Evolutionary conservation across 176 grass and related monocot species (phyloP).

Genomic region (Zea luxurians): DNA sequence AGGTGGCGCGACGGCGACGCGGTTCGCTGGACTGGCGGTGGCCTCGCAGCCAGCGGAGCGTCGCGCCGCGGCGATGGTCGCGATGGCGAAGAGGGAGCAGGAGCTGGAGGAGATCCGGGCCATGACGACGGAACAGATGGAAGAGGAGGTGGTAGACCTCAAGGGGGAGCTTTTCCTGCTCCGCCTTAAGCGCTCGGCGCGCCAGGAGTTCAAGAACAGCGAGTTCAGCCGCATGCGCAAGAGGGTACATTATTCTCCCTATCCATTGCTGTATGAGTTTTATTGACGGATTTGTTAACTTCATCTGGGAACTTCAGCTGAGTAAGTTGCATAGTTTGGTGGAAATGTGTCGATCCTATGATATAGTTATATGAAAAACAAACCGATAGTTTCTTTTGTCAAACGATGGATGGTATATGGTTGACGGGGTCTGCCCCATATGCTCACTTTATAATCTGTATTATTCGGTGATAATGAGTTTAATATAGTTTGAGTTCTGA

Average conservation of each 20-base stretch:
- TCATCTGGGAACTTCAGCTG: background rate
- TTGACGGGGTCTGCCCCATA: conserved; percentile 6
- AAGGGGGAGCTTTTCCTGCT: too few relatives aligned
- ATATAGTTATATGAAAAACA: too few relatives aligned
- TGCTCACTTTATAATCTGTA: background rate
- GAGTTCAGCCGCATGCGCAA: too few relatives aligned
- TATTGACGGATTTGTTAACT: background rate
- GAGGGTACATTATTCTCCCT: background rate
- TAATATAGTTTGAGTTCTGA: background rate
- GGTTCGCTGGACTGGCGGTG: conserved; percentile 31
- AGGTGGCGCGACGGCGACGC: background rate
- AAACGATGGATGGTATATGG: background rate
- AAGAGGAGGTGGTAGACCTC: too few relatives aligned
- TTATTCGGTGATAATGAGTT: background rate
- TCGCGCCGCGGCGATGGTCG: conserved; percentile 39
- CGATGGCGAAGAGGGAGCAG: conserved; percentile 75
- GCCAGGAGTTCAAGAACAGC: too few relatives aligned
- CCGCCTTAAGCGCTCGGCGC: too few relatives aligned
- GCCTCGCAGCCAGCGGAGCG: conserved; percentile 4
- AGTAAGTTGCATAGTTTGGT: background rate
- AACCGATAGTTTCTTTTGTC: background rate
- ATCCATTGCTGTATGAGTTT: background rate
- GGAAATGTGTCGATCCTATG: conserved; percentile 1
- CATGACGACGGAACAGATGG: too few relatives aligned
- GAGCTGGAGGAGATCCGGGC: conserved; percentile 64